phyloP scores from a whole-genome alignment of 2,329 filamentous ascomycete species.

The Pseudogymnoascus sp. region DNA sequence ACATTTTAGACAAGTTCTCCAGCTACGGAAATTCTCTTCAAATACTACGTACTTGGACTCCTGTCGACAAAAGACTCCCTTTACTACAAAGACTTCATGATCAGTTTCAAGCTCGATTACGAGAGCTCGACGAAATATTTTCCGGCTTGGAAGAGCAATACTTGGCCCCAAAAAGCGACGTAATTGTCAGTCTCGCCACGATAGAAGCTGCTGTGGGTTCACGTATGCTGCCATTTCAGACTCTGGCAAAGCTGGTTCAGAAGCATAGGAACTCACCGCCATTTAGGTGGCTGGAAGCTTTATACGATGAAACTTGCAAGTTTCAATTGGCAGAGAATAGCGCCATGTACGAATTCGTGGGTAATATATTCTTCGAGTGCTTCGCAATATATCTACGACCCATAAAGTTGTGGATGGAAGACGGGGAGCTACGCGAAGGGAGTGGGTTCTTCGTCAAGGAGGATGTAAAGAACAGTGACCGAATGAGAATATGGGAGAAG shows the following conservation, averaged over 20 bases:
- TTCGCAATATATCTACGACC: conserved; percentile 76
- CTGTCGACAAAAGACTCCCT: conserved; percentile 25
- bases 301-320: conserved; percentile 64
- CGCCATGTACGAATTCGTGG: conserved; percentile 54
- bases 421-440: conserved; percentile 59
- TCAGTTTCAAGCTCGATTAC: conserved; percentile 37
- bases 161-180: conserved; percentile 44
- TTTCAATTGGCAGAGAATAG: conserved; percentile 64
- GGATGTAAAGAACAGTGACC: conserved; percentile 49
- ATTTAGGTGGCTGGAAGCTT: conserved; percentile 69
- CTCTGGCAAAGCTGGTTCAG: conserved; percentile 42
- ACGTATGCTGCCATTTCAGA: conserved; percentile 48
- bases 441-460: conserved; percentile 70
- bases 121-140: conserved; percentile 50
- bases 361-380: conserved; percentile 69
- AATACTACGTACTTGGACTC: conserved; percentile 42
- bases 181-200: conserved; percentile 59
- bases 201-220: conserved; percentile 50
- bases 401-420: conserved; percentile 77
- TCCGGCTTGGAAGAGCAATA: conserved; percentile 54
- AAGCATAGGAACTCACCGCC: conserved; percentile 28
- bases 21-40: conserved; percentile 41
- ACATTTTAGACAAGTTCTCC: conserved; percentile 38
- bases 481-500: conserved; percentile 26
- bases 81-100: conserved; percentile 28